Evolutionary conservation across 2,329 filamentous ascomycete species (phyloP), one percentile per base, ranked within the genome.

Genomic region (Fusarium sacchari): DNA sequence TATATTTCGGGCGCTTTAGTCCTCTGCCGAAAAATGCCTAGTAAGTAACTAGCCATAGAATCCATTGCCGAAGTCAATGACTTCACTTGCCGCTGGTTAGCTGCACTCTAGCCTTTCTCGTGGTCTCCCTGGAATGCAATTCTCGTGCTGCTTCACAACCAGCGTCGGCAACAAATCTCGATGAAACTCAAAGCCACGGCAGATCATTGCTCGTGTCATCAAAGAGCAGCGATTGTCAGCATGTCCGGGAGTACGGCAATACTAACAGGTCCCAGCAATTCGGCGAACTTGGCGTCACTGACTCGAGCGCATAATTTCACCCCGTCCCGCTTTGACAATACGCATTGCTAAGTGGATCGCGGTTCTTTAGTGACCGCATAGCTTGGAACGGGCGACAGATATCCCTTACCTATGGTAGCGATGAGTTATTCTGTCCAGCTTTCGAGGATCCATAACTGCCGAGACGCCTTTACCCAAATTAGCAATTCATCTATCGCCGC

Each of bases 361-460:
- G 26, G 24, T 14, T 28, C 20, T 13, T 12, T 40, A 30, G 50
- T 28, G 20, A 24, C 34, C 20, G 24, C 50, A 40, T 40, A 28
- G 50, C 50, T 40, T 40, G 34, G 50, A 6, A 40, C 20, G 14
- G 2, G 14, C 24, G 34, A 17, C 34, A 55, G 49, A 52, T 34
- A 50, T 1, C 9, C 0, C 7, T 5, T 0, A 2, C 22, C 7
- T 5, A 7, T 3, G 9, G 5, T 5, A 12, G 5, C 5, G 1
- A 6, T 15, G 10, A 26, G 1, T 8, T 8, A 37, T 39, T 55
- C 11, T 40, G 50, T 28, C 34, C 13, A 17, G 14, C 0, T 0
- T 10, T 14, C 1, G 14, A 3, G 7, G 34, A 13, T 55, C 50
- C 50, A 30, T 40, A 55, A 40, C 34, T 55, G 20, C 34, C 34